phyloP scores from a whole-genome alignment of 768 basidiomycete species.

The Podaxis sp. region DNA sequence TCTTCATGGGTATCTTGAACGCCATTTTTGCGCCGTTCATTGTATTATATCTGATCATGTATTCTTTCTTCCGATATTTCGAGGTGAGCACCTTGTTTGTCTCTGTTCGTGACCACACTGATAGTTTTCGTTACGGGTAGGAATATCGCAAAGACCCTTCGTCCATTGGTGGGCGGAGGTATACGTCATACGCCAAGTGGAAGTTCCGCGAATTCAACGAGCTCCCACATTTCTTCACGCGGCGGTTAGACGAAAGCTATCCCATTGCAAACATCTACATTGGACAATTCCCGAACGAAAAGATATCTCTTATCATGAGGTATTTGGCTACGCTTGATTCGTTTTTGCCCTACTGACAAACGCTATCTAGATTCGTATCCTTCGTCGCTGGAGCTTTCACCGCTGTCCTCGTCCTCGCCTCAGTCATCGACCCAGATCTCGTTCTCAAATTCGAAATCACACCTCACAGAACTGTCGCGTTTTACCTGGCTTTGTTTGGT shows the following conservation, averaged over 20 bases:
- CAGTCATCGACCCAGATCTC: constrained; percentile 90
- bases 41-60: constrained; percentile 93
- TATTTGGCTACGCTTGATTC: constrained; percentile 27
- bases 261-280: constrained; percentile 93
- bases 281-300: constrained; percentile 96
- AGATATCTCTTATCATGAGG: constrained; percentile 88
- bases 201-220: constrained; percentile 99
- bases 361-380: constrained; percentile 74
- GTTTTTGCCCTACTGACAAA: background rate
- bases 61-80: constrained; percentile 99
- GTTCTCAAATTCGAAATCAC: constrained; percentile 96
- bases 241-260: constrained; percentile 86
- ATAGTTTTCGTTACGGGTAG: constrained; percentile 39
- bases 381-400: constrained; percentile 97
- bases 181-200: constrained; percentile 96
- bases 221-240: constrained; percentile 86
- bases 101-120: constrained; percentile 5
- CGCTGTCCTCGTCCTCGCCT: constrained; percentile 89
- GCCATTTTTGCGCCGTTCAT: constrained; percentile 97
- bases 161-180: constrained; percentile 86
- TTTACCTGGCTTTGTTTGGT: constrained; percentile 89
- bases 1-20: constrained; percentile 97
- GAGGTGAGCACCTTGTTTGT: constrained; percentile 53
- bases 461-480: constrained; percentile 87
- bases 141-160: constrained; percentile 99